Evolutionary conservation across 371 early-diverging fungal species (phyloP).

Genomic region (Rhizopus sp.): DNA sequence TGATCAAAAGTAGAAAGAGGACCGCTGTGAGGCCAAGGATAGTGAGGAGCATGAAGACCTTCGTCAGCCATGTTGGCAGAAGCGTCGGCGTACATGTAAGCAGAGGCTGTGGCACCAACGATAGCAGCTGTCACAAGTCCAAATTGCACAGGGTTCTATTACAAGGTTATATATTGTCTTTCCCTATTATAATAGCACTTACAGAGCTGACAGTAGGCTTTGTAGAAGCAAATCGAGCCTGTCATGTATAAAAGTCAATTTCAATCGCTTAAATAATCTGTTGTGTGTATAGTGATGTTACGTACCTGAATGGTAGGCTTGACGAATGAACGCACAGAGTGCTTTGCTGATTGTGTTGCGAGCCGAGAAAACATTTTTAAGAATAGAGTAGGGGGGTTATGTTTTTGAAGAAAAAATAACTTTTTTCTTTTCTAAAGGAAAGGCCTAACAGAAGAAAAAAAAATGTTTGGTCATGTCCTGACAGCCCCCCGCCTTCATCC

Average conservation of each 20-base stretch:
- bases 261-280: not conserved
- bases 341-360: conserved; percentile 46
- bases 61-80: conserved; percentile 83
- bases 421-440: conserved; percentile 2
- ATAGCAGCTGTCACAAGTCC: conserved; percentile 59
- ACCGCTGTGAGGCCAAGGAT: conserved; percentile 88
- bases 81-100: conserved; percentile 56
- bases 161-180: not conserved
- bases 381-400: conserved; percentile 34
- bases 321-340: conserved; percentile 47
- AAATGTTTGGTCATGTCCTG: conserved; percentile 10
- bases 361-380: conserved; percentile 53
- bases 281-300: not conserved
- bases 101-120: conserved; percentile 58
- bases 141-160: conserved; percentile 47
- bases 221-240: conserved; percentile 54
- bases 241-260: conserved; percentile 6
- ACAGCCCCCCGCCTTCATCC: conserved; percentile 7
- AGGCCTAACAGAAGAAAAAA: conserved; percentile 4
- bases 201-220: conserved; percentile 32
- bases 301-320: conserved; percentile 46
- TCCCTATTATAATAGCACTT: conserved; percentile 2
- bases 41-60: conserved; percentile 88
- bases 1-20: conserved; percentile 91
- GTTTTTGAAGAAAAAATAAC: conserved; percentile 18